These are phyloP conservation scores for Penicillium malachiteum DNA, from an alignment of 495 filamentous ascomycete genomes.

Conservation along the genomic window DNA sequence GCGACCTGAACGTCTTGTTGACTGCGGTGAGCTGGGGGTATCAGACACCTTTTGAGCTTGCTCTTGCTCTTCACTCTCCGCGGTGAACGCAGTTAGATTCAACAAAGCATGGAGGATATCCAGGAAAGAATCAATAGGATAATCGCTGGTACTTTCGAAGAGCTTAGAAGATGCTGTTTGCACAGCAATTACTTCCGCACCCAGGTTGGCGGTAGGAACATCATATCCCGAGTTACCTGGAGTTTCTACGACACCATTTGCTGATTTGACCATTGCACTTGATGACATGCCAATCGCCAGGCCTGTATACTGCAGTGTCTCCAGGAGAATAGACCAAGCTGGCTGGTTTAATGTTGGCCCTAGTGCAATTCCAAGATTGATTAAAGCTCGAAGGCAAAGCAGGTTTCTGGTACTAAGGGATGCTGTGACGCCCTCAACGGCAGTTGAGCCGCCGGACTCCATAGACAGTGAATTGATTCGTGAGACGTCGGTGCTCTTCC, in stretches of 20 bases:
- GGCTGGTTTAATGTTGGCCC: slow-evolving; percentile 76
- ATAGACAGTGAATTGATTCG: slow-evolving; percentile 16
- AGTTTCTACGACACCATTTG: slow-evolving; percentile 30
- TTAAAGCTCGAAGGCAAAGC: slow-evolving; percentile 80
- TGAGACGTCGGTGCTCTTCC: slow-evolving; percentile 27
- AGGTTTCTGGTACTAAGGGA: slow-evolving; percentile 85
- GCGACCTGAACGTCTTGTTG: slow-evolving; percentile 27
- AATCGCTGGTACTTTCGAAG: slow-evolving; percentile 86
- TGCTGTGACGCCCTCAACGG: slow-evolving; percentile 29
- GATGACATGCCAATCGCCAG: slow-evolving; percentile 68
- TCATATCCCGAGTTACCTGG: slow-evolving; percentile 35
- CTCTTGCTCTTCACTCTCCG: slow-evolving; percentile 28
- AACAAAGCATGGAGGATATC: slow-evolving; percentile 74
- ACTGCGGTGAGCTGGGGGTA: slow-evolving; percentile 26
- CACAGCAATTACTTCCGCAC: slow-evolving; percentile 79
- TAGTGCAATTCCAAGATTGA: slow-evolving; percentile 92
- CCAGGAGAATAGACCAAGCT: slow-evolving; percentile 87
- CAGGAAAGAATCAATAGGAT: slow-evolving; percentile 77
- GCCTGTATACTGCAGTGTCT: slow-evolving; percentile 88
- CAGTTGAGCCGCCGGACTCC: slow-evolving; percentile 19
- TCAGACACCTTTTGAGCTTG: slow-evolving; percentile 22
- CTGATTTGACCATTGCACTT: slow-evolving; percentile 30
- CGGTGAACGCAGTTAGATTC: slow-evolving; percentile 53
- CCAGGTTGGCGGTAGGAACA: slow-evolving; percentile 60
- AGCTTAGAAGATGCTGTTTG: slow-evolving; percentile 83